Evolutionary conservation across 768 basidiomycete genomes (phyloP), one percentile per base, ranked within the genome.

Genomic region (Boletus sensibilis): DNA sequence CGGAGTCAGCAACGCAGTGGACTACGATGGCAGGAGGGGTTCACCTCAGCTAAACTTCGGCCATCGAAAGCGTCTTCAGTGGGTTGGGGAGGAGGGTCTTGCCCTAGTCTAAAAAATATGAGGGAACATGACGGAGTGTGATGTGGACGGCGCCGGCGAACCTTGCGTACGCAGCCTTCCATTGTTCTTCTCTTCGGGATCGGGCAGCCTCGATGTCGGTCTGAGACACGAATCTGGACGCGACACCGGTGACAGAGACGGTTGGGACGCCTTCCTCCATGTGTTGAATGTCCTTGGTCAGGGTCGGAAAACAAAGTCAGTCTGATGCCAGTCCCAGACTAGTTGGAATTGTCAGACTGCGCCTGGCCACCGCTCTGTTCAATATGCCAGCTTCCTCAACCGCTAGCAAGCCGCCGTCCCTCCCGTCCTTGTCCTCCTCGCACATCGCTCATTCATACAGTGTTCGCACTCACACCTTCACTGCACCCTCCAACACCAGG

Each of bases 141-240:
- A 35, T 25, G 31, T 41, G 47, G 13, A 49, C 20, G 27, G 18
- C 12, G 23, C 14, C 0, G 25, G 40, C 63, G 57, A 57, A 85
- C 89, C 89, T 82, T 41, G 91, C 92, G 72, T 93, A 94, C 27
- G 92, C 92, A 14, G 91, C 92, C 65, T 87, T 90, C 92, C 92
- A 94, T 64, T 92, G 89, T 64, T 90, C 90, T 7, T 94, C 92
- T 59, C 85, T 77, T 31, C 84, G 78, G 8, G 81, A 76, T 52
- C 83, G 88, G 37, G 89, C 89, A 21, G 79, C 75, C 38, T 93
- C 92, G 43, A 94, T 73, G 51, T 94, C 92, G 16, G 79, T 79
- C 71, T 90, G 84, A 41, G 91, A 85, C 59, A 94, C 83, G 72
- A 94, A 94, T 52, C 92, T 86, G 41, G 90, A 90, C 69, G 90